Evolutionary conservation across 108 stramenopile genomes (phyloP), one percentile per base, ranked within the genome.

Genomic region (Epithemia pelagica): DNA sequence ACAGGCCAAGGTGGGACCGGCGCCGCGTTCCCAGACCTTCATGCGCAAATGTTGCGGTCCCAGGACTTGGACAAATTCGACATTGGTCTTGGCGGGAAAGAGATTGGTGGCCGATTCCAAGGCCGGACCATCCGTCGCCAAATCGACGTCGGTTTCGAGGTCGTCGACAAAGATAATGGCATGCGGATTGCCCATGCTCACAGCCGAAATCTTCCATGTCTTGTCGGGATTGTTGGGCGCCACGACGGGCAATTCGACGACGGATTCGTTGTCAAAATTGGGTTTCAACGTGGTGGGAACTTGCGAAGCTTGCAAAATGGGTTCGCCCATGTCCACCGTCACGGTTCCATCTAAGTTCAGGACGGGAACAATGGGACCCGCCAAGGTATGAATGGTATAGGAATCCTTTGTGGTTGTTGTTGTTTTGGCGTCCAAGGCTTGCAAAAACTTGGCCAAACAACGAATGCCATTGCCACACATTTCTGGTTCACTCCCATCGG

Each of bases 391-490:
- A 65, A 98, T 84, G 53, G 75, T 78, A 81, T 95, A 96, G 30
- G 89, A 83, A 46, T 10, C 37, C 10, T 5, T 5, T 67, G 81
- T 71, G 26, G 82, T 75, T 80, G 60, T 69, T 52, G 30, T 64
- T 65, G 55, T 68, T 15, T 52, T 84, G 33, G 77, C 90, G 23
- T 92, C 97, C 54, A 96, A 73, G 73, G 97, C 95, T 19, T 82
- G 85, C 54, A 98, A 62, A 66, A 96, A 98, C 61, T 90, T 82
- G 10, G 96, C 98, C 69, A 97, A 82, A 74, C 96, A 96, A 46
- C 98, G 89, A 68, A 98, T 98, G 8, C 98, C 98, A 76, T 98
- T 98, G 22, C 98, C 98, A 73, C 98, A 98, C 98, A 98, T 98
- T 77, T 98, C 96, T 27, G 98, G 96, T 79, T 97, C 95, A 28